These are phyloP conservation scores for Hypomyces perniciosus DNA, from an alignment of 2,329 filamentous ascomycete genomes.

Conservation along the genomic window DNA sequence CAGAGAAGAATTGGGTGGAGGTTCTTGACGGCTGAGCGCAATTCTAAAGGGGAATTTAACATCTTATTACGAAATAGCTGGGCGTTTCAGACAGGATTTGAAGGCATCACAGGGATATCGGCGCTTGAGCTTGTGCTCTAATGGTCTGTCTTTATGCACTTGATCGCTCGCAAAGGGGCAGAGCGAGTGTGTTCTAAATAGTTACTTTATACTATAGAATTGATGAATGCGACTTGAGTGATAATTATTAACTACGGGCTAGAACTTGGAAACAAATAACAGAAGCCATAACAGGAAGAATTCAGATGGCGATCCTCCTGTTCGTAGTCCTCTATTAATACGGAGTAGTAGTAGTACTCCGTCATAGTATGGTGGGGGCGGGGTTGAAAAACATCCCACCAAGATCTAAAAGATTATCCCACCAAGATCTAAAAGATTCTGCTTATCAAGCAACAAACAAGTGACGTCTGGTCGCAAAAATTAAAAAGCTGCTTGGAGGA, in stretches of 20 bases:
- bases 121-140: background rate
- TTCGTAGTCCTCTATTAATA: too few species aligned
- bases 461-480: constrained; percentile 8
- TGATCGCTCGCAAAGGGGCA: too few species aligned
- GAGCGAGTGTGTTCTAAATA: background rate
- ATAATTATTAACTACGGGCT: background rate
- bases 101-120: background rate
- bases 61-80: background rate
- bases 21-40: constrained; percentile 18
- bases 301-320: too few species aligned
- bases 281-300: too few species aligned
- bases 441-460: constrained; percentile 13
- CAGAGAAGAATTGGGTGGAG: constrained; percentile 45
- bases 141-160: too few species aligned
- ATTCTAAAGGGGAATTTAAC: background rate
- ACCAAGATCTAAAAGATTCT: constrained; percentile 12
- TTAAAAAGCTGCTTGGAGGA: background rate
- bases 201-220: background rate
- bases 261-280: too few species aligned
- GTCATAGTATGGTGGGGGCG: constrained; percentile 10
- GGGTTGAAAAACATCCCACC: constrained; percentile 9
- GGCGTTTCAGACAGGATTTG: background rate
- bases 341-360: too few species aligned
- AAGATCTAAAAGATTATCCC: too few species aligned
- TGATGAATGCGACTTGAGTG: background rate